Evolutionary conservation across 176 grass and related monocot genomes (phyloP), one percentile per base, ranked within the genome.

Genomic region (Aegilops sharonensis): DNA sequence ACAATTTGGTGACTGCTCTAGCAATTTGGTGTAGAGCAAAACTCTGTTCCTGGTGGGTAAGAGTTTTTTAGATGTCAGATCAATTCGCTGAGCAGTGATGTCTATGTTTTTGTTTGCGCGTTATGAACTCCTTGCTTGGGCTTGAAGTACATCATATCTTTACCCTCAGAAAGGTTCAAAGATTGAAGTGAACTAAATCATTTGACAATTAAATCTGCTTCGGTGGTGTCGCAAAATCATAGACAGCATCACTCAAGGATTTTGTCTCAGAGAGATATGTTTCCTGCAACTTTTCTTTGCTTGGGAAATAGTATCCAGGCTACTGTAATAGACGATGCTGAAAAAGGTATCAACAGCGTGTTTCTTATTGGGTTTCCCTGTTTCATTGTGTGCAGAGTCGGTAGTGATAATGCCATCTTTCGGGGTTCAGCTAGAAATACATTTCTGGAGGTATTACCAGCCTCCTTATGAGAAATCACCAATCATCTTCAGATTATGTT

Each of bases 351-450:
- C 35, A 69, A 18, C 39, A 30, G 5, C 15, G 11, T 47, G 43
- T 65, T 88, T 72, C 27, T 69, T 39, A 79, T 80, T 78, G 15
- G 1, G 14, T 74, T 36, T 66, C 2, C 2, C 57, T 75, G 11
- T 81, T 80, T 91, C 48, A 31, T 54, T 57, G 34, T 85, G 68
- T 82, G 39, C 86, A 99, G 92, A 96, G 50, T 94, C 87, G 3
- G 89, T 96, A 50, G 90, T 99, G 82, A 94, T 94, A 87, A 95
- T 96, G 88, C 97, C 89, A 83, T 77, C 77, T 88, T 99, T 96
- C 84, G 97, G 94, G 43, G 77, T 99, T 75, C 97, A 99, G 78
- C 90, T 96, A 39, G 94, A 95, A 90, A 91, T 84, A 64, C 88
- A 95, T 85, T 93, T 86, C 79, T 98, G 89, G 91, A 98, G 90